Base-by-base conservation (phyloP, 345 rosid genomes). In the Psidium friedrichsthalianum region DNA sequence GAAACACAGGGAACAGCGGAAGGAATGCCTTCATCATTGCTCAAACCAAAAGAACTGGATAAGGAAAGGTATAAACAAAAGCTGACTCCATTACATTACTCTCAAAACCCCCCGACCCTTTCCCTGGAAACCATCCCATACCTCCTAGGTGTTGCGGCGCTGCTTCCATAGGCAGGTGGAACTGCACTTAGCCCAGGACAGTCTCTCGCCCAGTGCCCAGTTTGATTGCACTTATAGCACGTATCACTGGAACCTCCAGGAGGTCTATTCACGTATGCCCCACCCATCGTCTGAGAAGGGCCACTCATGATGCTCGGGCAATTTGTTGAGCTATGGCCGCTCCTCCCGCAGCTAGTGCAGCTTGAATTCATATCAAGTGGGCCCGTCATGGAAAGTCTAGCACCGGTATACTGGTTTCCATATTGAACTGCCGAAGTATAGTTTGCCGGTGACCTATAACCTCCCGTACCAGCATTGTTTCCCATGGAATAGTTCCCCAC, bases 201-300 rank as follows among this genome's bases (percentile, higher is more conserved):
- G 86, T 91, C 93, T 87, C 88, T 92, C 25, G 94, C 93, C 95
- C 95, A 94, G 85, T 93, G 96, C 82, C 96, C 96, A 24, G 86
- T 56, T 86, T 93, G 93, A 88, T 89, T 92, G 82, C 97, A 93
- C 82, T 93, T 94, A 82, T 32, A 93, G 89, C 97, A 93, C 84
- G 51, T 40, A 44, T 91, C 92, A 54, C 86, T 89, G 53, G 83
- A 76, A 42, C 55, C 76, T 32, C 86, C 82, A 57, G 89, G 86
- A 29, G 82, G 56, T 47, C 89, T 88, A 84, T 83, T 91, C 83
- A 86, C 20, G 86, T 90, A 86, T 18, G 82, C 82, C 29, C 90
- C 91, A 52, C 89, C 90, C 74, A 78, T 36, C 8, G 94, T 85
- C 44, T 91, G 92, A 83, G 85, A 89, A 13, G 93, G 94, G 82